Evolutionary conservation across 768 basidiomycete genomes (phyloP).

Genomic region (Lentinula edodes): DNA sequence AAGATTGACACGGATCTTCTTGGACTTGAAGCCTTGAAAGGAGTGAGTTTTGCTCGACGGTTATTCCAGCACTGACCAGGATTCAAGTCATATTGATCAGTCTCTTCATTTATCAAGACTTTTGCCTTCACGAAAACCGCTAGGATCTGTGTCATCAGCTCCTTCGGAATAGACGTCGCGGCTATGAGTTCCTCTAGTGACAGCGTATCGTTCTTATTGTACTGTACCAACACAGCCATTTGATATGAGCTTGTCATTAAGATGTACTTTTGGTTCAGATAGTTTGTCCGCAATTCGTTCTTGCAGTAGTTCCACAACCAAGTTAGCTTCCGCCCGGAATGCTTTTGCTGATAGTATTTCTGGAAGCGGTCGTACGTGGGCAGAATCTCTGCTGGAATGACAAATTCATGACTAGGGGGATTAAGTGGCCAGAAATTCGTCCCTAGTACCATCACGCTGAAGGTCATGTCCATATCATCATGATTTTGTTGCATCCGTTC

Average conservation of each 20-base stretch:
- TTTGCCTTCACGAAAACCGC: constrained; percentile 78
- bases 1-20: constrained; percentile 89
- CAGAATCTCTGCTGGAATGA: constrained; percentile 82
- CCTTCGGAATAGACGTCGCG: constrained; percentile 62
- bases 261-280: constrained; percentile 92
- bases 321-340: constrained; percentile 90
- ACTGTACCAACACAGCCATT: constrained; percentile 90
- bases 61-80: constrained; percentile 36
- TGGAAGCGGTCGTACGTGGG: constrained; percentile 89
- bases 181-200: constrained; percentile 61
- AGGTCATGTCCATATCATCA: constrained; percentile 83
- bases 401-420: constrained; percentile 79
- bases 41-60: not conserved
- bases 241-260: constrained; percentile 94
- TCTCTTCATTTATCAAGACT: constrained; percentile 83
- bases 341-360: constrained; percentile 89
- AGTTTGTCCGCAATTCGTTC: constrained; percentile 92
- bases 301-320: constrained; percentile 99
- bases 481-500: constrained; percentile 86
- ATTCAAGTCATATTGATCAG: constrained; percentile 89
- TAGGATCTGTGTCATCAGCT: constrained; percentile 53
- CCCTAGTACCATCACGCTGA: constrained; percentile 89
- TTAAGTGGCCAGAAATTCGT: constrained; percentile 95
- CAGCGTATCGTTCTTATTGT: constrained; percentile 87
- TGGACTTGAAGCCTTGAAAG: constrained; percentile 77